Evolutionary conservation across 2,329 filamentous ascomycete genomes (phyloP).

Genomic region (Cercospora zeae-maydis): DNA sequence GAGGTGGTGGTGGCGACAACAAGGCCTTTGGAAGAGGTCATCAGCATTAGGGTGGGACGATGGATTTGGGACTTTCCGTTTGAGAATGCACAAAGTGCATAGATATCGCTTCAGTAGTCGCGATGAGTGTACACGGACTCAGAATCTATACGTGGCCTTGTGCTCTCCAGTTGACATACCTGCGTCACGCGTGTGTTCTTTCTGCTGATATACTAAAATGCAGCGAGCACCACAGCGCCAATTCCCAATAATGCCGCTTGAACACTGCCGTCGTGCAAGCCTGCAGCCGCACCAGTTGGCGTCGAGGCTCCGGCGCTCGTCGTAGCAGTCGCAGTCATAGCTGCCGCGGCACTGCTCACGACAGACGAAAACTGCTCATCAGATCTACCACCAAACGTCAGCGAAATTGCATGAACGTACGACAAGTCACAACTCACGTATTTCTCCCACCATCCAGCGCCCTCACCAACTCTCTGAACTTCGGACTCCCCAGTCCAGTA

Average conservation of each 20-base stretch:
- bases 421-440: not conserved
- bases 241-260: not conserved
- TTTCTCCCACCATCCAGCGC: slow-evolving; percentile 12
- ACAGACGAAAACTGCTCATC: not conserved
- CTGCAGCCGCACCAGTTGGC: not conserved
- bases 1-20: no score
- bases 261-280: not conserved
- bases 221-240: not conserved
- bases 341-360: slow-evolving; percentile 2
- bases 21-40: no score
- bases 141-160: not conserved
- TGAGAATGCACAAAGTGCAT: no score
- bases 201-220: not conserved
- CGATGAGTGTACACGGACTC: no score
- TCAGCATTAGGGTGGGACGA: no score
- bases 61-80: no score
- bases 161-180: not conserved
- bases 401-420: not conserved
- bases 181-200: not conserved
- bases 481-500: slow-evolving; percentile 23
- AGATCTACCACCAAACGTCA: not conserved
- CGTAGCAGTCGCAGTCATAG: not conserved
- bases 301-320: not conserved
- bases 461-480: slow-evolving; percentile 13
- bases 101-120: no score